Conservation (phyloP, 768 basidiomycete species). For the Lactarius hengduanensis region DNA sequence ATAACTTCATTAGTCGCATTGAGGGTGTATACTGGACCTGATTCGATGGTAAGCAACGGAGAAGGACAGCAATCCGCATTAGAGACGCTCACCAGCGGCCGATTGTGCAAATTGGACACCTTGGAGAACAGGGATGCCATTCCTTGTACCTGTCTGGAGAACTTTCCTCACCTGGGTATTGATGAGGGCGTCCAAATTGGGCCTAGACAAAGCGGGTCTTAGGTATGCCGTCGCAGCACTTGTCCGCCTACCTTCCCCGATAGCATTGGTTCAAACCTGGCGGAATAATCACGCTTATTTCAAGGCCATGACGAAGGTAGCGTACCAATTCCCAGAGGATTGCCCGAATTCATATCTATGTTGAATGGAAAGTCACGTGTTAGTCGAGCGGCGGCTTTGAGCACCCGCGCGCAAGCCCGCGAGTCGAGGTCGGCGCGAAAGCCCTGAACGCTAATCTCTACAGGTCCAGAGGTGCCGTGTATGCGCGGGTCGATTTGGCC, state of each 20-base stretch:
- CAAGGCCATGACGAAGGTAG: no score
- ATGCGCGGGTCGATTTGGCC: conserved; percentile 15
- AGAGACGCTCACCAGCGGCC: background rate
- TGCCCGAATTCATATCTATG: conserved; percentile 5
- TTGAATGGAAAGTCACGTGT: conserved; percentile 7
- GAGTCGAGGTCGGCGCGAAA: conserved; percentile 12
- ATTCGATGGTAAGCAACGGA: background rate
- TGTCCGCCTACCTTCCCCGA: background rate
- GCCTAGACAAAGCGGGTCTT: background rate
- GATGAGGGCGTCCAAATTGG: conserved; percentile 13
- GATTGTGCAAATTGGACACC: conserved; percentile 16
- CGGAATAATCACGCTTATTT: background rate
- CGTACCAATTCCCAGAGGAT: conserved; percentile 9
- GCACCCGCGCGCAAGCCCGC: background rate
- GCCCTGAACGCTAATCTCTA: conserved; percentile 19
- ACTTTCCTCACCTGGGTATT: conserved; percentile 10
- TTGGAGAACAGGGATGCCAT: conserved; percentile 3
- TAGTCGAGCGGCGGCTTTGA: conserved; percentile 9
- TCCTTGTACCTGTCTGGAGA: background rate
- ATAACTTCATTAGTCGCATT: conserved; percentile 23
- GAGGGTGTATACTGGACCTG: conserved; percentile 11
- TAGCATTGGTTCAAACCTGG: conserved; percentile 11
- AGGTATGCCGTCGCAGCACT: conserved; percentile 16
- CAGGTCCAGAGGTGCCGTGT: conserved; percentile 22
- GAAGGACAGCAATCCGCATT: background rate